Conservation (phyloP, 352 stramenopile genomes). For the Pythium phragmiticola region DNA sequence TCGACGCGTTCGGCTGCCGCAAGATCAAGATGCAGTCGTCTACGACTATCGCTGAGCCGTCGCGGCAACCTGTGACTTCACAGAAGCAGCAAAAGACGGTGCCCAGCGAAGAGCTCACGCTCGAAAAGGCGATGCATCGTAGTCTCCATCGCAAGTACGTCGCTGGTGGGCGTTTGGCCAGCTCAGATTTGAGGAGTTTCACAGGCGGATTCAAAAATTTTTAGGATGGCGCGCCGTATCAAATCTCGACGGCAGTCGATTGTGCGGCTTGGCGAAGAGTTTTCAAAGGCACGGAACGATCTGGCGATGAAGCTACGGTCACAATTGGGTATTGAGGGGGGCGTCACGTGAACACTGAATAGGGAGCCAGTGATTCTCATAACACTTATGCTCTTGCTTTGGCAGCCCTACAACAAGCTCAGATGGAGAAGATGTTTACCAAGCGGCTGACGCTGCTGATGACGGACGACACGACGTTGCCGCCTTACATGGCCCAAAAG, state of each 20-base stretch:
- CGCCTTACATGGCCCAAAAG: constrained; percentile 53
- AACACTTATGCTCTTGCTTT: not conserved
- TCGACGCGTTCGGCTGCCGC: constrained; percentile 57
- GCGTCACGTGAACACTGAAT: not conserved
- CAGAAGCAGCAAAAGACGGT: constrained; percentile 30
- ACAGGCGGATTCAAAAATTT: not conserved
- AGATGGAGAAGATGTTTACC: constrained; percentile 64
- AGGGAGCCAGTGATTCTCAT: not conserved
- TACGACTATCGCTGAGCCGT: constrained; percentile 5
- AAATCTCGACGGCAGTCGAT: constrained; percentile 49
- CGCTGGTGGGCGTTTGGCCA: not conserved
- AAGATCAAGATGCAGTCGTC: constrained; percentile 72
- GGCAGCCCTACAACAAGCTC: constrained; percentile 54
- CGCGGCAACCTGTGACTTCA: constrained; percentile 16
- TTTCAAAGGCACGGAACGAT: constrained; percentile 37
- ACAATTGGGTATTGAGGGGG: constrained; percentile 32
- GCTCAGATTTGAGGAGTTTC: not conserved
- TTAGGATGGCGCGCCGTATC: constrained; percentile 57
- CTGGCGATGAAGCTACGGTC: constrained; percentile 52
- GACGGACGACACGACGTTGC: constrained; percentile 48
- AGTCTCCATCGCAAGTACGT: constrained; percentile 64
- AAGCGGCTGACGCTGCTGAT: constrained; percentile 53
- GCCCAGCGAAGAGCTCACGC: constrained; percentile 39
- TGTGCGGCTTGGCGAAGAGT: constrained; percentile 44
- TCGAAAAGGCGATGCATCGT: constrained; percentile 56